Evolutionary conservation across 352 stramenopile species (phyloP).

Genomic region (Albugo candida): DNA sequence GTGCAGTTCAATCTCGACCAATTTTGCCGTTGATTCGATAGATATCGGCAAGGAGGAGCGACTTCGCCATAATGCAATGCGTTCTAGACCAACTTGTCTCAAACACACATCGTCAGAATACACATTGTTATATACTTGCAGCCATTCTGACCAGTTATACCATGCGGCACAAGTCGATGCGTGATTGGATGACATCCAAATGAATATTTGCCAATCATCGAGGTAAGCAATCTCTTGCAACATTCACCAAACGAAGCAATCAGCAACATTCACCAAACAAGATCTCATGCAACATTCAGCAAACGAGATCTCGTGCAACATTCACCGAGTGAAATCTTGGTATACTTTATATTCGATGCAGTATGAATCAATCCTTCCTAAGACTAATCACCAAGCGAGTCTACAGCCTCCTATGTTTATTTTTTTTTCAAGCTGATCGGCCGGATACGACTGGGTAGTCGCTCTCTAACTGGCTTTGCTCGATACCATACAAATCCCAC

Average conservation of each 20-base stretch:
- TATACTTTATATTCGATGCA: no score
- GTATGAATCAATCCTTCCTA: no score
- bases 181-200: no score
- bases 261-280: no score
- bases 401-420: no score
- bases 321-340: no score
- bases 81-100: conserved; percentile 33
- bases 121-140: conserved; percentile 31
- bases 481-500: conserved; percentile 66
- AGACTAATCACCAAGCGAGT: no score
- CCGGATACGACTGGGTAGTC: conserved; percentile 63
- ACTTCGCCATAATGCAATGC: conserved; percentile 44
- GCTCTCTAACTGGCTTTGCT: conserved; percentile 37
- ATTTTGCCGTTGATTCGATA: conserved; percentile 52
- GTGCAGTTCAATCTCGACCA: conserved; percentile 57
- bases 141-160: conserved; percentile 60
- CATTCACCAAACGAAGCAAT: no score
- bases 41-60: conserved; percentile 52
- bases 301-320: no score
- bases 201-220: no score
- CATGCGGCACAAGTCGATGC: conserved; percentile 15
- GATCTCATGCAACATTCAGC: no score
- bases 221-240: no score
- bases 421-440: conserved; percentile 11
- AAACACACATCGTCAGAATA: conserved; percentile 23